phyloP scores from a whole-genome alignment of 106 monocot species.

The Hemerocallis citrina region DNA sequence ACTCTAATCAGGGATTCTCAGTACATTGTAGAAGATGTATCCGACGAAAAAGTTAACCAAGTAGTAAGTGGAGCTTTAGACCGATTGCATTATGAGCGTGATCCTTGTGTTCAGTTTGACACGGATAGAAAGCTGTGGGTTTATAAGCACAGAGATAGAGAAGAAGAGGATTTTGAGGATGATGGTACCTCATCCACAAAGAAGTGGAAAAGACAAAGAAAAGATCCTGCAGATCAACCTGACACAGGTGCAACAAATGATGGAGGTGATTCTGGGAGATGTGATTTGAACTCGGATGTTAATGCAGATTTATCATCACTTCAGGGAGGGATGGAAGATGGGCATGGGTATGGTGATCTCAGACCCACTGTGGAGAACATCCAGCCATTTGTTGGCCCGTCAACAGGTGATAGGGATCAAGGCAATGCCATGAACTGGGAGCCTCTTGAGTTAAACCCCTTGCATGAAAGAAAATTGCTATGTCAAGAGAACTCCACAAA shows the following conservation, averaged over 20 bases:
- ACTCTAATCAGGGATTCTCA: constrained; percentile 90
- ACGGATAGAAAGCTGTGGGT: constrained; percentile 92
- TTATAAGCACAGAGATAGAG: constrained; percentile 83
- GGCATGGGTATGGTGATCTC: constrained; percentile 39
- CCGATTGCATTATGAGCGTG: constrained; percentile 92
- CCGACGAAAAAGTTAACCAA: constrained; percentile 72
- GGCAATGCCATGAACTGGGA: constrained; percentile 33
- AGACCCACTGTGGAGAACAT: constrained; percentile 29
- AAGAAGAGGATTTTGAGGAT: constrained; percentile 99
- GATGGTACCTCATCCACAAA: constrained; percentile 96
- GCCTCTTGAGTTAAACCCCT: constrained; percentile 20
- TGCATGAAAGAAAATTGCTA: constrained; percentile 36
- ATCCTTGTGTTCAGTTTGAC: constrained; percentile 93
- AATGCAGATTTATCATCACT: constrained; percentile 26
- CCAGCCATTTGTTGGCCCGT: constrained; percentile 28
- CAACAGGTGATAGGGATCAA: constrained; percentile 12
- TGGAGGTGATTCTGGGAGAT: constrained; percentile 23
- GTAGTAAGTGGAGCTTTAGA: constrained; percentile 98
- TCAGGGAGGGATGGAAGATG: constrained; percentile 17
- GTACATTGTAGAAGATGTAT: constrained; percentile 75
- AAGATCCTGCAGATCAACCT: constrained; percentile 48
- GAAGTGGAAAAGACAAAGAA: constrained; percentile 95
- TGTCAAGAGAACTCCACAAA: constrained; percentile 63
- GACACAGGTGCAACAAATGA: constrained; percentile 29
- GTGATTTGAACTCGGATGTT: constrained; percentile 37